Conservation (phyloP, 495 filamentous ascomycete genomes). For the Penicillium taxi region DNA sequence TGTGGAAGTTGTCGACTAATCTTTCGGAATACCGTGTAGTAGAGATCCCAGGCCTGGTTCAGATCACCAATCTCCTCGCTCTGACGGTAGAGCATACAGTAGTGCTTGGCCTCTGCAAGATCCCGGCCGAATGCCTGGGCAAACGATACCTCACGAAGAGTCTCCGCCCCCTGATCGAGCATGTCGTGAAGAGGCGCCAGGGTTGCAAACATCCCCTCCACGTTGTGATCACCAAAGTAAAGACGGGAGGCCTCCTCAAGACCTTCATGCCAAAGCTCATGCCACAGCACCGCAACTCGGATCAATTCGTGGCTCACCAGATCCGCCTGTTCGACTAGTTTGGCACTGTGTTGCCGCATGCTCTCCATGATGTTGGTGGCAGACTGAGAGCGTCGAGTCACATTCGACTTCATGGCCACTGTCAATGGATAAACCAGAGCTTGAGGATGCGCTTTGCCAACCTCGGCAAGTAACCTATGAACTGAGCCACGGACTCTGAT, state of each 20-base stretch:
- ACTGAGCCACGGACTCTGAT: constrained; percentile 76
- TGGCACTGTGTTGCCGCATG: constrained; percentile 92
- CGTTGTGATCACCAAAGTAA: constrained; percentile 90
- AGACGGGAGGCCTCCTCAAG: constrained; percentile 91
- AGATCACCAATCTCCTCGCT: constrained; percentile 87
- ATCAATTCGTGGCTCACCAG: constrained; percentile 91
- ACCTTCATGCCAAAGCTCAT: constrained; percentile 98
- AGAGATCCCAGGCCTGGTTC: constrained; percentile 97
- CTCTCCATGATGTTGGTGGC: constrained; percentile 92
- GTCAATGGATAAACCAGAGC: constrained; percentile 99
- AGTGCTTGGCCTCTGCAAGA: constrained; percentile 86
- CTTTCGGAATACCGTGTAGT: constrained; percentile 94
- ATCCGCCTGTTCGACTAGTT: constrained; percentile 89
- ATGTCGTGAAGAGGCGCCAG: constrained; percentile 85
- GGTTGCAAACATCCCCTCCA: constrained; percentile 91
- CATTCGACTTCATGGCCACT: constrained; percentile 92
- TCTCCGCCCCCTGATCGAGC: constrained; percentile 84
- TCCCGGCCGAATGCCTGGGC: constrained; percentile 96
- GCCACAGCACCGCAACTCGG: constrained; percentile 93
- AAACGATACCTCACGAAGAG: constrained; percentile 90
- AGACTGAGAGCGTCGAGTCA: constrained; percentile 68
- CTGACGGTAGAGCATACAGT: constrained; percentile 82
- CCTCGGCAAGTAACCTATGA: constrained; percentile 81
- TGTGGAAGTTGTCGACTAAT: constrained; percentile 91
- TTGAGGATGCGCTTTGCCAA: constrained; percentile 89